Evolutionary conservation across 495 filamentous ascomycete genomes (phyloP).

Genomic region (Penicillium waksmanii): DNA sequence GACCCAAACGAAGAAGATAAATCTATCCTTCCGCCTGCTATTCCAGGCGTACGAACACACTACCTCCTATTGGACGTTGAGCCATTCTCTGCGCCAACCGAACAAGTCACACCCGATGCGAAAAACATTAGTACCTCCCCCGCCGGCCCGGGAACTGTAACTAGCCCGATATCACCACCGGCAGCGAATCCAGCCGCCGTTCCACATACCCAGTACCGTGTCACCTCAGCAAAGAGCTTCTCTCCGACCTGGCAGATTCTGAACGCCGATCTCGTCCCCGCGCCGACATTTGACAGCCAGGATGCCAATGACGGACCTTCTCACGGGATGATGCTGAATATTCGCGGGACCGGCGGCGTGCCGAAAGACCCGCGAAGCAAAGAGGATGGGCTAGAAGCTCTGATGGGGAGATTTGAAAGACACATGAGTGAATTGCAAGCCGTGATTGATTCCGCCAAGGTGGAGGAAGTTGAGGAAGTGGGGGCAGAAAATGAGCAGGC

Average conservation of each 20-base stretch:
- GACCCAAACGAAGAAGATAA: conserved; percentile 21
- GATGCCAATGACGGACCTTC: conserved; percentile 31
- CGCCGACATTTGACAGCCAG: conserved; percentile 63
- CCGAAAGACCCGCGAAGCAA: conserved; percentile 37
- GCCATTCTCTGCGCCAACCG: conserved; percentile 14
- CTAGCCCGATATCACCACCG: neutral
- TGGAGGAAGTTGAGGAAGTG: neutral
- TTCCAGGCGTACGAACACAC: conserved; percentile 46
- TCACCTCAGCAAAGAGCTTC: conserved; percentile 54
- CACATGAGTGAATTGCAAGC: conserved; percentile 57
- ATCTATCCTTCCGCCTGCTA: conserved; percentile 40
- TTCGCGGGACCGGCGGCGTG: conserved; percentile 58
- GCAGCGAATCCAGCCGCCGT: conserved; percentile 10
- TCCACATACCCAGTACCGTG: conserved; percentile 34
- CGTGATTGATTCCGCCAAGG: conserved; percentile 45
- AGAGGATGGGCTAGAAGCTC: conserved; percentile 45
- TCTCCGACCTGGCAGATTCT: conserved; percentile 58
- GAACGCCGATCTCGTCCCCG: conserved; percentile 50
- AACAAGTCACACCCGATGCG: conserved; percentile 9
- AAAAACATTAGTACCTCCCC: conserved; percentile 6
- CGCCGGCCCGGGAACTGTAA: neutral
- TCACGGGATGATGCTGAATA: conserved; percentile 66
- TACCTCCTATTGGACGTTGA: conserved; percentile 51
- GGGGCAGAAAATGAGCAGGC: neutral
- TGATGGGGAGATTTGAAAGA: conserved; percentile 71